phyloP scores from a whole-genome alignment of 345 rosid genomes.

The Orychophragmus violaceus region DNA sequence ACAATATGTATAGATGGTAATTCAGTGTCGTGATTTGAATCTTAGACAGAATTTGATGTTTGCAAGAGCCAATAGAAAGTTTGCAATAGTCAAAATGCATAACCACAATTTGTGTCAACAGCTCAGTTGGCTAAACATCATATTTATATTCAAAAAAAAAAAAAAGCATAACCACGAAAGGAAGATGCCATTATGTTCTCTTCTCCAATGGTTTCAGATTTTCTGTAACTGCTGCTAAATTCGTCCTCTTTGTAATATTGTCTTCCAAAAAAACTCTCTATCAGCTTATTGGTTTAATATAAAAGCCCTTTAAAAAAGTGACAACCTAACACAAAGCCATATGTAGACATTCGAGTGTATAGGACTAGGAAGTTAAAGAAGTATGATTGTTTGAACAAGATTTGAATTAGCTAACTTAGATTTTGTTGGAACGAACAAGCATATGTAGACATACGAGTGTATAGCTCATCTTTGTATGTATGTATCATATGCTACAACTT shows the following conservation, averaged over 20 bases:
- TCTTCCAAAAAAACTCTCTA: background rate
- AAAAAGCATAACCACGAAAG: background rate
- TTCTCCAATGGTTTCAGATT: background rate
- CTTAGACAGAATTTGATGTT: background rate
- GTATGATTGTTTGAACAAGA: conserved; percentile 15
- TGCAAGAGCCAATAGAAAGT: background rate
- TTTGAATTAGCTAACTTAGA: background rate
- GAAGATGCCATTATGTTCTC: background rate
- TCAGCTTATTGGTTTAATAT: background rate
- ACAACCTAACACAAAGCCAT: conserved; percentile 1
- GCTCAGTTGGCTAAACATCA: no score
- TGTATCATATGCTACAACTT: background rate
- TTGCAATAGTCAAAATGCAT: conserved; percentile 4
- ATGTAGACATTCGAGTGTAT: background rate
- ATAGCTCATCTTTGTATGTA: background rate
- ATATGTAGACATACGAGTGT: background rate
- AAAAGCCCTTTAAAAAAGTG: background rate
- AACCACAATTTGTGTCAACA: no score
- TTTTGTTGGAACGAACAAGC: background rate
- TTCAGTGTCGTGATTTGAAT: background rate
- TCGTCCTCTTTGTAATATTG: background rate
- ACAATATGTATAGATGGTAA: background rate
- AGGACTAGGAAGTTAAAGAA: conserved; percentile 3
- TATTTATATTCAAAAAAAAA: no score
- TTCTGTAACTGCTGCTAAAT: background rate